Percentiles rank a stretch among this genome's conserved stretches.
Evolutionary conservation across 1,284 basidiomycete genomes (phyloP).

Genomic region (Microbotryum intermedium): DNA sequence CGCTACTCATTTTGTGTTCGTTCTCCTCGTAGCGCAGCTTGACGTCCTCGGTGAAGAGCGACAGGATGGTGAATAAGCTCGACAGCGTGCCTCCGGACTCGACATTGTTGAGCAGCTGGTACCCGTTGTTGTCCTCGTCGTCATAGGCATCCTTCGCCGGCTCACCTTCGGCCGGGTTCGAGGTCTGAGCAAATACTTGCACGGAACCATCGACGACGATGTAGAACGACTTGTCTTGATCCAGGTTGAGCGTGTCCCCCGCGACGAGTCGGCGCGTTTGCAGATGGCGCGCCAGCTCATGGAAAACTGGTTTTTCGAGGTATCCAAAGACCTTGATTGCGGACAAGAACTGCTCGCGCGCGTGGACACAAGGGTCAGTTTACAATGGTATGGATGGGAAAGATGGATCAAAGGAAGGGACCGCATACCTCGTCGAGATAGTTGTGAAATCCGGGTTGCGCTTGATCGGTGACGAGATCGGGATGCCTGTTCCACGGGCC

Average conservation of each 20-base stretch:
- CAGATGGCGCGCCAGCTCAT: slow-evolving; percentile 83
- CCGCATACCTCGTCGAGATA: slow-evolving; percentile 67
- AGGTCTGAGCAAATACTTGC: slow-evolving; percentile 58
- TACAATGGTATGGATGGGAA: too few relatives aligned
- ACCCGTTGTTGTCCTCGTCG: slow-evolving; percentile 82
- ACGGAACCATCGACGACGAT: slow-evolving; percentile 82
- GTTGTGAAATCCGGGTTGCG: slow-evolving; percentile 73
- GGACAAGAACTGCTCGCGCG: slow-evolving; percentile 40
- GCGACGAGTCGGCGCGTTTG: slow-evolving; percentile 85
- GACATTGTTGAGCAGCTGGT: slow-evolving; percentile 87
- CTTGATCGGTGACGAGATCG: slow-evolving; percentile 67
- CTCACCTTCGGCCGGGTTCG: slow-evolving; percentile 31
- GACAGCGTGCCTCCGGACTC: slow-evolving; percentile 89
- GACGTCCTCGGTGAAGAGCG: slow-evolving; percentile 92
- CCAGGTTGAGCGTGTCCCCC: slow-evolving; percentile 79
- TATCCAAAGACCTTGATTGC: slow-evolving; percentile 93
- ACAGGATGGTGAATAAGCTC: slow-evolving; percentile 91
- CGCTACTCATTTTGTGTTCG: slow-evolving; percentile 16
- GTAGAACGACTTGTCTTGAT: slow-evolving; percentile 84
- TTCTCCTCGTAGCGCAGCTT: slow-evolving; percentile 71
- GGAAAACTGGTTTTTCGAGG: slow-evolving; percentile 89
- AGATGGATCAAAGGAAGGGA: not conserved
- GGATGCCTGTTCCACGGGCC: slow-evolving; percentile 49
- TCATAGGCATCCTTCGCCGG: slow-evolving; percentile 46
- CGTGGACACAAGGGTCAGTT: not conserved